These are phyloP conservation scores for Polyplosphaeria fusca DNA, from an alignment of 495 filamentous ascomycete genomes.

Conservation along the genomic window DNA sequence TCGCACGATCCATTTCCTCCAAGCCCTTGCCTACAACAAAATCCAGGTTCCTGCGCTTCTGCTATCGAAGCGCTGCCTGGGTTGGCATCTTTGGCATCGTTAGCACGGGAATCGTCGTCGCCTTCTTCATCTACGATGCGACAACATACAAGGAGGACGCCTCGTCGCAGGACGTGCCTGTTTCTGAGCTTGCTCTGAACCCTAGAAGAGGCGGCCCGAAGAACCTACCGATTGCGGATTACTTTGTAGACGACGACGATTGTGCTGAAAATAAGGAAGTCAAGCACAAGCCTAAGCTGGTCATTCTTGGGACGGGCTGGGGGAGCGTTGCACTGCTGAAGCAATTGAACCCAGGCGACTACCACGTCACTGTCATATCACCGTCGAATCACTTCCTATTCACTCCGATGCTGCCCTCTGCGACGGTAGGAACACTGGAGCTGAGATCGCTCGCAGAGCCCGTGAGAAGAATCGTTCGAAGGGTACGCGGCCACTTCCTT, in stretches of 20 bases:
- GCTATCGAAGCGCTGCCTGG: constrained; percentile 53
- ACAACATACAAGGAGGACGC: constrained; percentile 76
- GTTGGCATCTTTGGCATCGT: constrained; percentile 59
- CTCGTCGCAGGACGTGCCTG: constrained; percentile 65
- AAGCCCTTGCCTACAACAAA: constrained; percentile 23
- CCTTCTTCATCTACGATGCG: constrained; percentile 93
- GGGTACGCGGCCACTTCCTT: constrained; percentile 82
- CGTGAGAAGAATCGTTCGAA: constrained; percentile 74
- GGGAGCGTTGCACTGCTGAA: constrained; percentile 90
- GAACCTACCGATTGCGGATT: constrained; percentile 87
- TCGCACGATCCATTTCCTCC: constrained; percentile 21
- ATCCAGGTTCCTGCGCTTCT: constrained; percentile 41
- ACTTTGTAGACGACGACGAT: constrained; percentile 84
- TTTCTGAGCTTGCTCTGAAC: constrained; percentile 76
- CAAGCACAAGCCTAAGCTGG: constrained; percentile 85
- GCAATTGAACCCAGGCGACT: constrained; percentile 81
- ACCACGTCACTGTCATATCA: constrained; percentile 90
- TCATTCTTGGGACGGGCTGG: constrained; percentile 94
- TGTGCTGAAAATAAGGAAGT: constrained; percentile 60
- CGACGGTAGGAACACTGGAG: constrained; percentile 93
- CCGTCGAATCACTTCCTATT: constrained; percentile 97
- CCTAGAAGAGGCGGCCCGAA: constrained; percentile 89
- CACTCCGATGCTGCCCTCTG: constrained; percentile 94
- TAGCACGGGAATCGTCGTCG: constrained; percentile 57
- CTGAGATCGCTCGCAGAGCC: constrained; percentile 89